Evolutionary conservation across 345 rosid species (phyloP).

Genomic region (Eucalyptus tenuipes): DNA sequence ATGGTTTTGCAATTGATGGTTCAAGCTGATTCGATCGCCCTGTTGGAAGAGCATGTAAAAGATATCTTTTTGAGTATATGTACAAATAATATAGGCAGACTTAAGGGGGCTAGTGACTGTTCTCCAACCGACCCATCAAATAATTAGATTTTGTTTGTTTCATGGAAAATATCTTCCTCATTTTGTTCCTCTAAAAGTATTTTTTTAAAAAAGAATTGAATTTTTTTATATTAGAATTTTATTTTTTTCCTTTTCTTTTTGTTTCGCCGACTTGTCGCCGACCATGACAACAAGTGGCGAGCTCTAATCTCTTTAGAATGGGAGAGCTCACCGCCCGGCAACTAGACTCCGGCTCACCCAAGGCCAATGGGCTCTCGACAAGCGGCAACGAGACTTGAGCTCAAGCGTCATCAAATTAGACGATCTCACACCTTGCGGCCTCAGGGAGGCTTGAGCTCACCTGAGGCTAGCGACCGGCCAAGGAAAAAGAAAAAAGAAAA

Average conservation of each 20-base stretch:
- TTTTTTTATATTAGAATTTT: too few species aligned
- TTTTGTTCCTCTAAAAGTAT: too few species aligned
- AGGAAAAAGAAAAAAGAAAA: too few species aligned
- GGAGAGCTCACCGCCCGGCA: background rate
- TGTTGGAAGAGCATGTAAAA: background rate
- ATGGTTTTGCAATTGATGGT: background rate
- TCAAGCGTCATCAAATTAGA: background rate
- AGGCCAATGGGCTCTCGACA: background rate
- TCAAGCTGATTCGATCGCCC: conserved; percentile 1
- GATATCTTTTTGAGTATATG: background rate
- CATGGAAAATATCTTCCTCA: too few species aligned
- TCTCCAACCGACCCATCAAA: background rate
- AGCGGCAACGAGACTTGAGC: background rate
- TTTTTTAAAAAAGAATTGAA: accelerated
- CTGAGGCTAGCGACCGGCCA: accelerated
- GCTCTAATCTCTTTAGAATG: background rate
- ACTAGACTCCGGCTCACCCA: background rate
- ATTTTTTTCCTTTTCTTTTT: too few species aligned
- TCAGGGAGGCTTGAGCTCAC: background rate
- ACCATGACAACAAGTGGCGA: background rate
- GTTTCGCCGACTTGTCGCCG: too few species aligned
- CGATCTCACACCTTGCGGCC: background rate
- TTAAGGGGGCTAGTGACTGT: background rate
- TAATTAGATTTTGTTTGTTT: background rate
- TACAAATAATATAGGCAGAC: background rate